phyloP scores from a whole-genome alignment of 1,284 basidiomycete genomes.

The Cutaneotrichosporon sp. region DNA sequence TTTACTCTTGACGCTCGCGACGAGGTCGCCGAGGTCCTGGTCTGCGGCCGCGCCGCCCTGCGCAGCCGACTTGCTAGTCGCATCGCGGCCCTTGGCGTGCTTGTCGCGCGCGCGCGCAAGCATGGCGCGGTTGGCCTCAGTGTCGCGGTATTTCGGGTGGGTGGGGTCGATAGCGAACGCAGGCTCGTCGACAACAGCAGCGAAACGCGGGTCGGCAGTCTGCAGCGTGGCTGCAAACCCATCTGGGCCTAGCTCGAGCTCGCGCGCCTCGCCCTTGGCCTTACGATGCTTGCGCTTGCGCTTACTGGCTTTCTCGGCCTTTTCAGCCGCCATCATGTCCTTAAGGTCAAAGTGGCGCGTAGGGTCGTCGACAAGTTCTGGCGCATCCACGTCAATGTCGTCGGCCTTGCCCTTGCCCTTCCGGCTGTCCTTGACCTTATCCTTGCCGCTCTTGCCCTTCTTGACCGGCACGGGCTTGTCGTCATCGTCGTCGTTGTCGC shows the following conservation, averaged over 20 bases:
- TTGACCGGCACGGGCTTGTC: neutral
- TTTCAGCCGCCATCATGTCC: constrained; percentile 81
- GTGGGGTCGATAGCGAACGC: constrained; percentile 93
- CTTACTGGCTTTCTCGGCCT: constrained; percentile 53
- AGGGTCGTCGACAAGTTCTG: constrained; percentile 16
- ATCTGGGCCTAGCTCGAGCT: constrained; percentile 50
- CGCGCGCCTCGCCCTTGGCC: constrained; percentile 56
- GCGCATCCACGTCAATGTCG: constrained; percentile 24
- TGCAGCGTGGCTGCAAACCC: constrained; percentile 62
- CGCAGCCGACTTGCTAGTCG: neutral
- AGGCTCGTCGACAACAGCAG: constrained; percentile 79
- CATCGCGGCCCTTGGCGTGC: constrained; percentile 21
- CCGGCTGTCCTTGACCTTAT: constrained; percentile 4
- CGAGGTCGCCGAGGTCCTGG: constrained; percentile 60
- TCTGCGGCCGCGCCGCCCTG: constrained; percentile 21
- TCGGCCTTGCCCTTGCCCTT: constrained; percentile 18
- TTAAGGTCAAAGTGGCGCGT: constrained; percentile 77
- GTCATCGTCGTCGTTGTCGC: neutral
- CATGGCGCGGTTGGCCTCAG: constrained; percentile 76
- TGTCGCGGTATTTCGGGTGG: constrained; percentile 86
- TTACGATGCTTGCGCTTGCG: constrained; percentile 51
- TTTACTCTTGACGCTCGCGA: constrained; percentile 81
- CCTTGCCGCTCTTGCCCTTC: constrained; percentile 4
- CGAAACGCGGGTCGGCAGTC: constrained; percentile 82
- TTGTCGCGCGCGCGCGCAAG: constrained; percentile 51